phyloP scores from a whole-genome alignment of 805 yeast species.

The Wickerhamomyces canadensis region DNA sequence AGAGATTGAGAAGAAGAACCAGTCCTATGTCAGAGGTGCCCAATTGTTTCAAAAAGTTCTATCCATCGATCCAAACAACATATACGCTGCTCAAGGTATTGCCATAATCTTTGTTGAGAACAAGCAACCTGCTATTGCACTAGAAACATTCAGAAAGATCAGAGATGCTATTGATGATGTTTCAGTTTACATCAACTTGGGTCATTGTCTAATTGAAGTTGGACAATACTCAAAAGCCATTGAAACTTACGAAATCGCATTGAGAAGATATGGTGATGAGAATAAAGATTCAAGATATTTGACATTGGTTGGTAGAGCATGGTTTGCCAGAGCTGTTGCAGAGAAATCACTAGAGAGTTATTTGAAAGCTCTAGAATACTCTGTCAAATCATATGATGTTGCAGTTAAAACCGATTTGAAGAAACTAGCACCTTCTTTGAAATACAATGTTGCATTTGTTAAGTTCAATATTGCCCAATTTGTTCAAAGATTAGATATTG shows the following conservation, averaged over 20 bases:
- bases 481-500: slow-evolving; percentile 53
- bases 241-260: slow-evolving; percentile 81
- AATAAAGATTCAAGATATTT: slow-evolving; percentile 60
- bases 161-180: slow-evolving; percentile 86
- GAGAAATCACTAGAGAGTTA: slow-evolving; percentile 63
- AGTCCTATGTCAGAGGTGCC: slow-evolving; percentile 82
- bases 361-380: slow-evolving; percentile 55
- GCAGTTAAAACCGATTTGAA: slow-evolving; percentile 26
- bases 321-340: slow-evolving; percentile 71
- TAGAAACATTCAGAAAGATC: slow-evolving; percentile 81
- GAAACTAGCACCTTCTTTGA: slow-evolving; percentile 41
- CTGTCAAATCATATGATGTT: slow-evolving; percentile 48
- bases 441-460: slow-evolving; percentile 78
- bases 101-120: slow-evolving; percentile 90
- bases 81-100: slow-evolving; percentile 96
- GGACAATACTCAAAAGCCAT: slow-evolving; percentile 81
- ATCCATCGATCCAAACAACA: slow-evolving; percentile 75
- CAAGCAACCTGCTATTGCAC: slow-evolving; percentile 65
- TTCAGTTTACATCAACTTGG: slow-evolving; percentile 78
- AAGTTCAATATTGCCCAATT: slow-evolving; percentile 85
- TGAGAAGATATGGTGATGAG: slow-evolving; percentile 53
- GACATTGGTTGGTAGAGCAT: slow-evolving; percentile 77
- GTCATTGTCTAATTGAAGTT: slow-evolving; percentile 80
- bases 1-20: slow-evolving; percentile 55
- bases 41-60: slow-evolving; percentile 87